Percentiles rank a stretch among this genome's conserved stretches.
Evolutionary conservation across 2,329 filamentous ascomycete genomes (phyloP).

Genomic region (Bipolaris zeicola): DNA sequence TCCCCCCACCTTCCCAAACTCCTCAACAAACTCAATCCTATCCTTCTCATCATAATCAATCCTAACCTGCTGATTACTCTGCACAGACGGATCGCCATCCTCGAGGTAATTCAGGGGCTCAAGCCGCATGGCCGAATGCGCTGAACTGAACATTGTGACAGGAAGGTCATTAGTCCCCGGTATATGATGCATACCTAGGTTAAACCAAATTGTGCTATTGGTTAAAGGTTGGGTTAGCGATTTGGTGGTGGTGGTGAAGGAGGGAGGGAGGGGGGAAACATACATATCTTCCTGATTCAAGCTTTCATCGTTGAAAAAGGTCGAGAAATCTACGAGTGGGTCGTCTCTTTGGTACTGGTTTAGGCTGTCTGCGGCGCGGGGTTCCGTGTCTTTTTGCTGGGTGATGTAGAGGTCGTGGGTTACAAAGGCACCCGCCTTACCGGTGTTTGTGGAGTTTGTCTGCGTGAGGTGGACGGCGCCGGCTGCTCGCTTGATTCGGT

Average conservation of each 20-base stretch:
- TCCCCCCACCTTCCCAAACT: constrained; percentile 17
- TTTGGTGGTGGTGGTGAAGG: neutral
- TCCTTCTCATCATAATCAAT: constrained; percentile 42
- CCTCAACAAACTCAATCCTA: constrained; percentile 12
- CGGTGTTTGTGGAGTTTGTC: constrained; percentile 54
- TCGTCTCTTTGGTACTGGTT: constrained; percentile 55
- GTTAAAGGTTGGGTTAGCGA: neutral
- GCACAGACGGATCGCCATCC: constrained; percentile 46
- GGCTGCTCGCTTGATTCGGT: constrained; percentile 54
- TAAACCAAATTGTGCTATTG: constrained; percentile 56
- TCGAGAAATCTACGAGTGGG: constrained; percentile 58
- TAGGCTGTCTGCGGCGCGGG: constrained; percentile 50
- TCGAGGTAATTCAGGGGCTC: constrained; percentile 55
- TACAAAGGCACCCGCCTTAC: constrained; percentile 56
- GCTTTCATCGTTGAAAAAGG: constrained; percentile 56
- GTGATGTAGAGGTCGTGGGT: constrained; percentile 59
- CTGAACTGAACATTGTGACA: constrained; percentile 59
- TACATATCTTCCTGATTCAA: constrained; percentile 49
- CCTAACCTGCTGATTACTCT: constrained; percentile 51
- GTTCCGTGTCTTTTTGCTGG: constrained; percentile 60
- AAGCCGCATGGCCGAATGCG: constrained; percentile 53
- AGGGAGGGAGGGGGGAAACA: constrained; percentile 4
- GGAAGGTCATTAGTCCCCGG: constrained; percentile 53
- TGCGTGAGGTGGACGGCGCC: constrained; percentile 50
- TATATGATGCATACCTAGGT: constrained; percentile 60